Evolutionary conservation across 441 rosid genomes (phyloP).

Genomic region (Gossypium trilobum): DNA sequence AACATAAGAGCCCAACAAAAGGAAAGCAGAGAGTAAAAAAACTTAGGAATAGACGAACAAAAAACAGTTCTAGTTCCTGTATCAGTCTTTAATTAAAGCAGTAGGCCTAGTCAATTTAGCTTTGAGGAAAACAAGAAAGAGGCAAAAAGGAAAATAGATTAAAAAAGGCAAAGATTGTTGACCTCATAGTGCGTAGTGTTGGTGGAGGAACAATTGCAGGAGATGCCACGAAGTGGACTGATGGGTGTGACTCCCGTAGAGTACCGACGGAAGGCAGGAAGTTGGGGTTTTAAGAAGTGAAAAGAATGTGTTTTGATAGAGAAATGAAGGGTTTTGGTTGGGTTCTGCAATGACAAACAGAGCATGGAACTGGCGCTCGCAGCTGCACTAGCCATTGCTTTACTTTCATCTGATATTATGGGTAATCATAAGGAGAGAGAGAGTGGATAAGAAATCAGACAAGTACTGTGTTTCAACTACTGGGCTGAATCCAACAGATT

Average conservation of each 20-base stretch:
- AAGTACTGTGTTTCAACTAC: background rate
- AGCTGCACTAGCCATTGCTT: slow-evolving; percentile 13
- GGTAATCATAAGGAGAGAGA: background rate
- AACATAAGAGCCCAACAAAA: background rate
- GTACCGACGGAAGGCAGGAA: slow-evolving; percentile 11
- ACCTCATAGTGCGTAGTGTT: slow-evolving; percentile 56
- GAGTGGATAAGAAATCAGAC: background rate
- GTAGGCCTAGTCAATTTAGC: background rate
- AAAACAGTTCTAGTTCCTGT: background rate
- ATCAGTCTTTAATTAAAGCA: background rate
- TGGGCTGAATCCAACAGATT: background rate
- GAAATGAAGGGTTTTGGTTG: slow-evolving; percentile 14
- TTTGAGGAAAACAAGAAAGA: background rate
- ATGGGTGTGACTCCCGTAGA: slow-evolving; percentile 14
- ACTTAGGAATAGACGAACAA: background rate
- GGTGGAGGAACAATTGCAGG: slow-evolving; percentile 41
- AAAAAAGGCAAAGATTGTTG: background rate
- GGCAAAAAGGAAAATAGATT: background rate
- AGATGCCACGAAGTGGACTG: slow-evolving; percentile 25
- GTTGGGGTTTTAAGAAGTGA: slow-evolving; percentile 7
- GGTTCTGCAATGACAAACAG: slow-evolving; percentile 23
- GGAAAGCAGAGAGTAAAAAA: background rate
- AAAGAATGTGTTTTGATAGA: slow-evolving; percentile 14
- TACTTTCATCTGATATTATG: background rate
- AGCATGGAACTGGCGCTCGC: slow-evolving; percentile 19